A percentile compares a stretch with the other conserved stretches of the same genome.
phyloP scores from a whole-genome alignment of 2,329 filamentous ascomycete genomes.

The Alternaria brassicae region DNA sequence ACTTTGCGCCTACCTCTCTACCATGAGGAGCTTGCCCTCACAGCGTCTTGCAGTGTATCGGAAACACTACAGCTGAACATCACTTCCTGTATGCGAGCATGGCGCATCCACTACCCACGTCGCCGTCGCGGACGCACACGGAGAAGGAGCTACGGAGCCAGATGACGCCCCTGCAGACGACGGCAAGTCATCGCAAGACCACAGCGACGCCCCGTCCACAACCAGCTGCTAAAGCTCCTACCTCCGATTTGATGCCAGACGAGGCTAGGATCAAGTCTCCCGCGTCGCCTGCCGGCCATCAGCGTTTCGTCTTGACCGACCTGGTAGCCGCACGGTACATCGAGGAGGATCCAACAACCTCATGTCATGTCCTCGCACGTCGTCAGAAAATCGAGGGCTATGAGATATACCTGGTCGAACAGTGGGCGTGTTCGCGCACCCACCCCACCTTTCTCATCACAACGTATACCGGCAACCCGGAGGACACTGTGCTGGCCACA shows the following conservation, averaged over 20 bases:
- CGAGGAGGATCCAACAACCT: slow-evolving; percentile 80
- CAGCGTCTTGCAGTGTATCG: slow-evolving; percentile 13
- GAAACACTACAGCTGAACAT: slow-evolving; percentile 2
- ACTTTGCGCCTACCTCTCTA: slow-evolving; percentile 27
- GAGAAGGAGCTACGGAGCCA: slow-evolving; percentile 41
- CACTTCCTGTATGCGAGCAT: slow-evolving; percentile 16
- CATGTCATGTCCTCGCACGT: slow-evolving; percentile 69
- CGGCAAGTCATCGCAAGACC: slow-evolving; percentile 27
- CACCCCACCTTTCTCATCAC: slow-evolving; percentile 92
- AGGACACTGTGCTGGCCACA: slow-evolving; percentile 78
- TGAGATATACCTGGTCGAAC: slow-evolving; percentile 92
- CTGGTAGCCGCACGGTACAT: slow-evolving; percentile 73
- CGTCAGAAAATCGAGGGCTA: slow-evolving; percentile 77
- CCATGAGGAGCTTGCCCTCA: slow-evolving; percentile 26
- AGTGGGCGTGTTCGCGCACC: slow-evolving; percentile 93
- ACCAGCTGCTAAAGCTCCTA: slow-evolving; percentile 15
- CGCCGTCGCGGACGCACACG: slow-evolving; percentile 25
- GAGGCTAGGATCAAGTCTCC: slow-evolving; percentile 25
- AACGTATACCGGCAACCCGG: slow-evolving; percentile 87
- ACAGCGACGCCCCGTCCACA: slow-evolving; percentile 23
- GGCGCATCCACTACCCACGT: slow-evolving; percentile 29
- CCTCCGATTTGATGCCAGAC: slow-evolving; percentile 21
- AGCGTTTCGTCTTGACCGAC: slow-evolving; percentile 70
- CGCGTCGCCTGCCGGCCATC: slow-evolving; percentile 50
- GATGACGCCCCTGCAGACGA: slow-evolving; percentile 36